Evolutionary conservation across 2,329 filamentous ascomycete species (phyloP), one percentile per base, ranked within the genome.

Genomic region (Sporothrix brunneoviolacea): DNA sequence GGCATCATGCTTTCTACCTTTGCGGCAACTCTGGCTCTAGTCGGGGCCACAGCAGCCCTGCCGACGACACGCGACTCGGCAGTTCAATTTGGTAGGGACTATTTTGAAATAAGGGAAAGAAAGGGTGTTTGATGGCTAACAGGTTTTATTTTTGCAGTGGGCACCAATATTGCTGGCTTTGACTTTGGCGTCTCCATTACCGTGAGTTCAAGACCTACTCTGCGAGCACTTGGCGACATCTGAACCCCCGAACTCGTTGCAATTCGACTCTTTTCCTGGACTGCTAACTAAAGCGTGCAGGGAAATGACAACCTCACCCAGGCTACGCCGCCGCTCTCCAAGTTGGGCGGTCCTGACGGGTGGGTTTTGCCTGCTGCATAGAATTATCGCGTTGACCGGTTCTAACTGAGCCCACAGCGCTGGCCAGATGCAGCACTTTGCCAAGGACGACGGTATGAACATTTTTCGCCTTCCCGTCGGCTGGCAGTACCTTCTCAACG

Each of bases 351-450:
- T 68, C 13, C 50, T 64, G 6, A 41, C 48, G 16, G n/a, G n/a
- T n/a, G n/a, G n/a, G n/a, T n/a, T n/a, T n/a, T n/a, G n/a, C n/a
- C n/a, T n/a, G n/a, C n/a, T n/a, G n/a, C n/a, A n/a, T n/a, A n/a
- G n/a, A n/a, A n/a, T n/a, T n/a, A n/a, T n/a, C n/a, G n/a, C n/a
- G n/a, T n/a, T n/a, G n/a, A n/a, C n/a, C n/a, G n/a, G n/a, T n/a
- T n/a, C n/a, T n/a, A n/a, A n/a, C n/a, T n/a, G n/a, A n/a, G n/a
- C n/a, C n/a, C n/a, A n/a, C n/a, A n/a, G 51, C 8, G 21, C 36
- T 13, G 67, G 60, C 4, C 76, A 79, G 57, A 79, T 80, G 69
- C 64, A 73, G 46, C 78, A 82, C 58, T 82, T 81, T 54, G 66
- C 72, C 43, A 69, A 68, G n/a, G 69, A 75, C 37, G 71, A 76